Evolutionary conservation across 2,329 filamentous ascomycete genomes (phyloP).

Genomic region (Scorias spongiosa): DNA sequence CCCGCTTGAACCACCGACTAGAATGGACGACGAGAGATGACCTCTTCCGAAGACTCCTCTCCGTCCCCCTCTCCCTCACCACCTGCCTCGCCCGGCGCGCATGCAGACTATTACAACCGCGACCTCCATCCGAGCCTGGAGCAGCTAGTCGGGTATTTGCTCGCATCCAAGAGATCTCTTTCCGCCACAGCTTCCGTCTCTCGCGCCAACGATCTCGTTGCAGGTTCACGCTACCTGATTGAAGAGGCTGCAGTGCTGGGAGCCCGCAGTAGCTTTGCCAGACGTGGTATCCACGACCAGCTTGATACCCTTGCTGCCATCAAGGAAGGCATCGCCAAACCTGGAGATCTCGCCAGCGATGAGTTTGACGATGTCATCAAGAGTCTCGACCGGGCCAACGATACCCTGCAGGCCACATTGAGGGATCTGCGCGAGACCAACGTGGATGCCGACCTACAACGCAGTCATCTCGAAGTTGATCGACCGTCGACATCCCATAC

Average conservation of each 20-base stretch:
- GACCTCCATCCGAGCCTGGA: conserved; percentile 41
- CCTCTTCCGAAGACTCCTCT: conserved; percentile 1
- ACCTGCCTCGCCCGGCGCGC: conserved; percentile 22
- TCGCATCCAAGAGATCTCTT: conserved; percentile 75
- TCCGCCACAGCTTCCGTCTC: conserved; percentile 70
- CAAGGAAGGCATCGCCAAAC: conserved; percentile 26
- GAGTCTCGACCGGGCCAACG: conserved; percentile 49
- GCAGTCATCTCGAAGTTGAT: conserved; percentile 8
- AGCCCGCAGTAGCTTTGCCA: conserved; percentile 30
- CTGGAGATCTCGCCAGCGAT: conserved; percentile 25
- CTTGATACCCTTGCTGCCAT: conserved; percentile 28
- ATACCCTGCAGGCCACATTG: conserved; percentile 51
- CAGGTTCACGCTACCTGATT: conserved; percentile 55
- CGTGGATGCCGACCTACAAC: conserved; percentile 48
- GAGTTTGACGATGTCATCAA: conserved; percentile 27
- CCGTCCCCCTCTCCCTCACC: conserved; percentile 17
- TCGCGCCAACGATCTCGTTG: conserved; percentile 75
- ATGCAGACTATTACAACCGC: conserved; percentile 23
- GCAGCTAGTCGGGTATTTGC: conserved; percentile 65
- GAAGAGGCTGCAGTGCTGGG: conserved; percentile 64
- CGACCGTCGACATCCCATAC: background rate
- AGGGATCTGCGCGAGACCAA: conserved; percentile 45
- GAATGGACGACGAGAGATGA: background rate
- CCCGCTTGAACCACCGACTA: too few species aligned
- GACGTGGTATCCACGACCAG: conserved; percentile 29